phyloP scores from a whole-genome alignment of 495 filamentous ascomycete species.

The Extremus antarcticus region DNA sequence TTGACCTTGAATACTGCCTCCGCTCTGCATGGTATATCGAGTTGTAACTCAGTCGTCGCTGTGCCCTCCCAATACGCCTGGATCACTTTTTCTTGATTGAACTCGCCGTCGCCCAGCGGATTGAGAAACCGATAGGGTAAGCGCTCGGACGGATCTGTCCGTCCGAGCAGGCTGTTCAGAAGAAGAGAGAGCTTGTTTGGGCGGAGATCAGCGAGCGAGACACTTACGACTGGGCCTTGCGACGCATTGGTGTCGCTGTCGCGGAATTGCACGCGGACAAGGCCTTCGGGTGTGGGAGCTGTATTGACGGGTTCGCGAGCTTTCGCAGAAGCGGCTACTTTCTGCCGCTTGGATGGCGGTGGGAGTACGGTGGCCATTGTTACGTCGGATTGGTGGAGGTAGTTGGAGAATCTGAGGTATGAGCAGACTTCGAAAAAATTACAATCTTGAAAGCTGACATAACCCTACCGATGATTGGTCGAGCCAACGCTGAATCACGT shows the following conservation, averaged over 20 bases:
- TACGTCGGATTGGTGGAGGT: too few relatives aligned
- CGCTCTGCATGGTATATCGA: conserved; percentile 29
- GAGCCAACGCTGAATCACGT: too few relatives aligned
- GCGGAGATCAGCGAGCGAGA: conserved; percentile 75
- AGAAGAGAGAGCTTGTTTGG: conserved; percentile 83
- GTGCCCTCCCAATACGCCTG: conserved; percentile 17
- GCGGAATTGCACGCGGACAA: conserved; percentile 75
- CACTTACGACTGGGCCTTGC: conserved; percentile 59
- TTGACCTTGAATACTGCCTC: conserved; percentile 93
- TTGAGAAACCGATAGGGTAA: conserved; percentile 73
- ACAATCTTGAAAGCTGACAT: too few relatives aligned
- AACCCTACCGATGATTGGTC: too few relatives aligned
- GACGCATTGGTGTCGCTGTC: conserved; percentile 66
- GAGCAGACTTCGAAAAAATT: too few relatives aligned
- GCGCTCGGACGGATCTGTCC: conserved; percentile 60
- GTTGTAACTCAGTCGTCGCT: conserved; percentile 13
- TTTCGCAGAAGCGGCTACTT: conserved; percentile 61
- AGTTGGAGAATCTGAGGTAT: too few relatives aligned
- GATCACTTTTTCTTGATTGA: conserved; percentile 18
- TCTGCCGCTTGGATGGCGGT: conserved; percentile 84
- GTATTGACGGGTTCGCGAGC: conserved; percentile 68
- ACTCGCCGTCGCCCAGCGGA: conserved; percentile 19
- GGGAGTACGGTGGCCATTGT: conserved; percentile 87
- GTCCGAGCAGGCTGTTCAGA: conserved; percentile 73
- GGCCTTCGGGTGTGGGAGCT: conserved; percentile 52